Base-by-base conservation (phyloP, 1,284 basidiomycete species). In the Tylopilus sp. region DNA sequence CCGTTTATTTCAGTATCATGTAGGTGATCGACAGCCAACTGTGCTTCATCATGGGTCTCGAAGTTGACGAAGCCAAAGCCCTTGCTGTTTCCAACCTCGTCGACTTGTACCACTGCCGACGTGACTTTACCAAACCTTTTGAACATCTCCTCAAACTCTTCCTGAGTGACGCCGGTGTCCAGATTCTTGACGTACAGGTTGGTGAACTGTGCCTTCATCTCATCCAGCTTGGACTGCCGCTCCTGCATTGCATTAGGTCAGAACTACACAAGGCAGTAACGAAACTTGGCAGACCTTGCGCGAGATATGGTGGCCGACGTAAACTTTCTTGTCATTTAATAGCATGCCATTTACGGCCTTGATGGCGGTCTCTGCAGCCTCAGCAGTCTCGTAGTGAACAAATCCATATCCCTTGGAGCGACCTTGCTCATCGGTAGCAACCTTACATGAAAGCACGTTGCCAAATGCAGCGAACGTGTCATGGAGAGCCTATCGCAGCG, bases 21-120 rank as follows among this genome's bases (percentile, higher is more conserved):
- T 55, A 99, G 85, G 59, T 74, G 76, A 40, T 97, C 93, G 55
- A 97, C 92, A 49, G 97, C 97, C 67, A 77, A 78, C 68, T 87
- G 85, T 37, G 97, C 97, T 59, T 93, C 85, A 48, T 97, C 95
- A 73, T 99, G 97, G 45, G 74, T 75, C 66, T 93, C 90, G 66
- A 79, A 99, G 81, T 99, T 99, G 72, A 99, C 94, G 68, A 99
- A 99, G 53, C 96, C 97, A 63, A 99, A 99, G 54, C 96, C 97
- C 70, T 92, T 94, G 81, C 82, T 87, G 73, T 84, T 94, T 67
- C 95, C 94, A 50, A 84, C 81, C 51, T 96, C 93, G 59, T 95
- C 91, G 43, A 78, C 53, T 65, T 85, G 84, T 56, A 96, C 73
- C 60, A 92, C 78, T 51, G 90, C 89, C 49, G 96, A 99, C 50